Conservation (phyloP, 768 basidiomycete species). For the Trametes elegans region DNA sequence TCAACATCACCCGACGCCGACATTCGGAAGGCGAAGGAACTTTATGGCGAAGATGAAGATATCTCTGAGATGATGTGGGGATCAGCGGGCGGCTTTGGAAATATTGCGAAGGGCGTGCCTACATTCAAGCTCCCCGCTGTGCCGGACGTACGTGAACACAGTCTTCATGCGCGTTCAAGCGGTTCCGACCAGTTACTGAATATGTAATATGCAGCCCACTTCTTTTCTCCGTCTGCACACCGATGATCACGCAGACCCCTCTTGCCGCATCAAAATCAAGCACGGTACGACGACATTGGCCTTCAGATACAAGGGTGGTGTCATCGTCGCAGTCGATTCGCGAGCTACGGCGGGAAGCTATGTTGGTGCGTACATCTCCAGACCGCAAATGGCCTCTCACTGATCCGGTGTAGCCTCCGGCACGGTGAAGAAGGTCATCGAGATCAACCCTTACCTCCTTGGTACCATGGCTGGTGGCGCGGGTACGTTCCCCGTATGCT, state of each 20-base stretch:
- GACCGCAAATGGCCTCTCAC: neutral
- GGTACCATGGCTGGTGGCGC: slow-evolving; percentile 99
- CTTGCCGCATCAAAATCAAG: slow-evolving; percentile 95
- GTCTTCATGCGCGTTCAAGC: neutral
- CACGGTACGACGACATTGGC: slow-evolving; percentile 99
- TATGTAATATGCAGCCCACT: slow-evolving; percentile 58
- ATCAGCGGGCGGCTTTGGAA: slow-evolving; percentile 80
- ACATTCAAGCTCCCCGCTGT: slow-evolving; percentile 71
- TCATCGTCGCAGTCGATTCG: slow-evolving; percentile 99
- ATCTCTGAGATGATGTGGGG: slow-evolving; percentile 76
- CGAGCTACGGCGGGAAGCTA: slow-evolving; percentile 97
- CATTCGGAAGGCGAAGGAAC: slow-evolving; percentile 46
- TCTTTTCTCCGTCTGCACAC: slow-evolving; percentile 92
- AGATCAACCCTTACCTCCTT: slow-evolving; percentile 98
- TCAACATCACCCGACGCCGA: slow-evolving; percentile 50
- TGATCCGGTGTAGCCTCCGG: slow-evolving; percentile 66
- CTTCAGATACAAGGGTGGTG: slow-evolving; percentile 94
- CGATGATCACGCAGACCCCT: slow-evolving; percentile 92
- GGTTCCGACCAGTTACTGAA: neutral
- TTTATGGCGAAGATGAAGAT: slow-evolving; percentile 59
- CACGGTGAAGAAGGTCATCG: slow-evolving; percentile 99
- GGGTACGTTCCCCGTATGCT: slow-evolving; percentile 46
- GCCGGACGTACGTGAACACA: slow-evolving; percentile 61
- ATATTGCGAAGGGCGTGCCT: slow-evolving; percentile 66
- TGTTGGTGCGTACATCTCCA: slow-evolving; percentile 59